Percentiles rank a stretch among this genome's conserved stretches.
Evolutionary conservation across 1,139 yeast genomes (phyloP).

Genomic region (Suhomyces atakaporum): DNA sequence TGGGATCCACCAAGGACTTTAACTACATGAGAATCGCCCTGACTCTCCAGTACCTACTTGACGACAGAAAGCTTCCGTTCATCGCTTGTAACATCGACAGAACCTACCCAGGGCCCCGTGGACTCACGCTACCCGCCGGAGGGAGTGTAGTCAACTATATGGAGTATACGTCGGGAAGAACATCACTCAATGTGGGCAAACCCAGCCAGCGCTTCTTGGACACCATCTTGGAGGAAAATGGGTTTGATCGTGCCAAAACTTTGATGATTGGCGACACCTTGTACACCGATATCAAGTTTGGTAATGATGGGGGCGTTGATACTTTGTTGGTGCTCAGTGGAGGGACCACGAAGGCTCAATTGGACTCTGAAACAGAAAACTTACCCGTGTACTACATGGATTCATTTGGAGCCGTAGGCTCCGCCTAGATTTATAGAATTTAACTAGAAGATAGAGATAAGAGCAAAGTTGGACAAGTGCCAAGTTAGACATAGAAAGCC

Average conservation of each 20-base stretch:
- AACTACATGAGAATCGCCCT: slow-evolving; percentile 42
- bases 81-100: slow-evolving; percentile 45
- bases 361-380: too few relatives aligned
- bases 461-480: too few relatives aligned
- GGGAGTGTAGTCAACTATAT: slow-evolving; percentile 45
- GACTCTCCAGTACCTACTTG: slow-evolving; percentile 41
- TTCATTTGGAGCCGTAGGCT: too few relatives aligned
- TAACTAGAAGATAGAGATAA: too few relatives aligned
- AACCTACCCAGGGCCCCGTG: slow-evolving; percentile 43
- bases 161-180: slow-evolving; percentile 38
- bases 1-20: slow-evolving; percentile 42
- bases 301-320: slow-evolving; percentile 42
- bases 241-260: slow-evolving; percentile 30
- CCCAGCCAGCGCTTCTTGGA: slow-evolving; percentile 38
- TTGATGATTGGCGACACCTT: slow-evolving; percentile 48
- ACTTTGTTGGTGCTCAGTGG: slow-evolving; percentile 41
- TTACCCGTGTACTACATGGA: slow-evolving; percentile 34
- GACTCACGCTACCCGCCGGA: slow-evolving; percentile 43
- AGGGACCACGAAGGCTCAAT: too few relatives aligned
- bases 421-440: too few relatives aligned
- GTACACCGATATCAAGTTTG: slow-evolving; percentile 47
- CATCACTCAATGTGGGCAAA: slow-evolving; percentile 41
- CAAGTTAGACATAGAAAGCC: too few relatives aligned
- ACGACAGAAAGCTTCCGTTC: slow-evolving; percentile 37
- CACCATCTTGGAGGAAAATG: slow-evolving; percentile 29